Evolutionary conservation across 2,329 filamentous ascomycete genomes (phyloP).

Genomic region (Aureobasidium sp.): DNA sequence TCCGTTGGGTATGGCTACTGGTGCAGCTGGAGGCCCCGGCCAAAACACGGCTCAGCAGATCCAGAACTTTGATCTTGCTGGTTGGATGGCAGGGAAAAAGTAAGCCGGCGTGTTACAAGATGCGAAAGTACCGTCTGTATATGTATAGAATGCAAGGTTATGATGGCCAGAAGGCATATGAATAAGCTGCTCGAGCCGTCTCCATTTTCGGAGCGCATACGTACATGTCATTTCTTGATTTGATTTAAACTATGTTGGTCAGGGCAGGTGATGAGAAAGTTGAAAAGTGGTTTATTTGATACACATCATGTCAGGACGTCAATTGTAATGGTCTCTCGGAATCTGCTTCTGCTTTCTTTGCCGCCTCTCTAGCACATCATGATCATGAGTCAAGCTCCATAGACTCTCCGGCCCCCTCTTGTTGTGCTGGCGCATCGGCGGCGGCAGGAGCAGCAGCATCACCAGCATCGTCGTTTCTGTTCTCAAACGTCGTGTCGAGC

Average conservation of each 20-base stretch:
- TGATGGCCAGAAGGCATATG: not conserved
- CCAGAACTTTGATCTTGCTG: slow-evolving; percentile 60
- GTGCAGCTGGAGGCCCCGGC: slow-evolving; percentile 18
- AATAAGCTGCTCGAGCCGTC: not conserved
- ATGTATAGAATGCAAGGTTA: not conserved
- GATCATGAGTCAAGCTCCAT: slow-evolving; percentile 49
- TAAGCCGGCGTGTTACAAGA: not conserved
- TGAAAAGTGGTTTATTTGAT: slow-evolving; percentile 5
- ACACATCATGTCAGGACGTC: slow-evolving; percentile 13
- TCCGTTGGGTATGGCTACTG: slow-evolving; percentile 43
- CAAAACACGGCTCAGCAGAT: slow-evolving; percentile 44
- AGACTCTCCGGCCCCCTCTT: slow-evolving; percentile 36
- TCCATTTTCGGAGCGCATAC: too few species aligned
- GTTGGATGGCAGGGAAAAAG: slow-evolving; percentile 58
- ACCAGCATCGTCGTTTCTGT: slow-evolving; percentile 27
- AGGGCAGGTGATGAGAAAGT: not conserved
- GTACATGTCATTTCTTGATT: too few species aligned
- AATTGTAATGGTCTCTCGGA: not conserved
- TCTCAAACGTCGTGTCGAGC: slow-evolving; percentile 63
- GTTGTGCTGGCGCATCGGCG: not conserved
- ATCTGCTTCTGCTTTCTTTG: not conserved
- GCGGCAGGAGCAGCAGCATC: slow-evolving; percentile 28
- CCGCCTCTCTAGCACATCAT: not conserved
- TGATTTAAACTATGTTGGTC: too few species aligned
- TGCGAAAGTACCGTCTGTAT: not conserved